Evolutionary conservation across 805 yeast species (phyloP), one percentile per base, ranked within the genome.

Genomic region (Candida golubevii): DNA sequence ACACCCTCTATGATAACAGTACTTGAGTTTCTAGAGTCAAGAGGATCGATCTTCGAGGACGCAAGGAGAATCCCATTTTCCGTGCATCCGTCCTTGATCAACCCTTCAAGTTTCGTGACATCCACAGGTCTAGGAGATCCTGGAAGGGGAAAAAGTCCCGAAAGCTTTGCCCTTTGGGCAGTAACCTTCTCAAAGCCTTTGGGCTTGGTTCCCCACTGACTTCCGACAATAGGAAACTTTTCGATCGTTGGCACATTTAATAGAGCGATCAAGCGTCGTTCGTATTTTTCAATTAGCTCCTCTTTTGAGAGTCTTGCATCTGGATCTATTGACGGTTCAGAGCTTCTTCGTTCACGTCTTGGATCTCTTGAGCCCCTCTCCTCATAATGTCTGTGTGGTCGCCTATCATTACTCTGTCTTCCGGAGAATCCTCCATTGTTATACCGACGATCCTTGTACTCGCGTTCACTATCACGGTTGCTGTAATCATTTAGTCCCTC

Each of bases 111-210:
- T 45, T 69, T 74, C 6, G 73, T 67, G 18, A 69, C 61, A 33
- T 69, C 61, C 41, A 69, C 71, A 8, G 73, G 74, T 48, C 74
- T 55, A 0, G 80, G 80, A 2, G 54, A 38, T 8, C 54, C 53
- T 1, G 93, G 91, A 13, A 78, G 67, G 2, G 90, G 88, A 55
- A 88, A 88, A 2, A 86, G 61, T 0, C 96, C 96, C 1, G 88
- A 77, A 13, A 85, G 65, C 55, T 88, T 88, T 6, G 93, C 95
- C 47, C 83, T 71, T 48, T 82, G 86, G 0, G 93, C 85, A 1
- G 85, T 75, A 1, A 85, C 80, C 7, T 77, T 75, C 56, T 86
- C 93, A 58, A 84, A 84, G 0, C 88, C 91, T 48, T 71, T 70
- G 1, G 95, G 89, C 30, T 74, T 72, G 23, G 77, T 66, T 40